phyloP scores from a whole-genome alignment of 371 early-diverging fungal species.

The Mucor indicus region DNA sequence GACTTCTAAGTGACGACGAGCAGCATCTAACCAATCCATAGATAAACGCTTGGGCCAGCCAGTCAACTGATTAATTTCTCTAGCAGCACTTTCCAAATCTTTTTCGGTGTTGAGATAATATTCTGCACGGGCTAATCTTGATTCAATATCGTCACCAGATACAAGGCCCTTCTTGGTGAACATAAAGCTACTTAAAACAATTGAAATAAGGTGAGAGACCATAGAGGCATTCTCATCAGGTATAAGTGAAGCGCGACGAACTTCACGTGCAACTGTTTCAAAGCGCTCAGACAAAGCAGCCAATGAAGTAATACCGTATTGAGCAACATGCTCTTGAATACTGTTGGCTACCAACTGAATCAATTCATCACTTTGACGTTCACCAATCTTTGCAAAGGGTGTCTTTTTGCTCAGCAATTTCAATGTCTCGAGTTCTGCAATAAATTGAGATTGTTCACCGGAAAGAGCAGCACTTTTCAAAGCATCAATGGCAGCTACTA shows the following conservation, averaged over 20 bases:
- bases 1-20: conserved; percentile 84
- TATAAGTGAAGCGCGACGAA: conserved; percentile 82
- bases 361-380: conserved; percentile 63
- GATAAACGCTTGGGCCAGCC: conserved; percentile 94
- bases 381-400: conserved; percentile 41
- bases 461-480: conserved; percentile 44
- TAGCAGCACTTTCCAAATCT: conserved; percentile 86
- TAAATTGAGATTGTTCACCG: conserved; percentile 56
- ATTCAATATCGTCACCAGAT: conserved; percentile 87
- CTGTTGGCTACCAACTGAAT: conserved; percentile 63
- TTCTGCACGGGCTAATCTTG: conserved; percentile 81
- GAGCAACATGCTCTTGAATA: conserved; percentile 60
- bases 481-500: conserved; percentile 55
- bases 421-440: conserved; percentile 67
- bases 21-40: conserved; percentile 85
- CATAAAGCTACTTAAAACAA: conserved; percentile 74
- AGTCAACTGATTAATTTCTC: conserved; percentile 90
- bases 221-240: conserved; percentile 85
- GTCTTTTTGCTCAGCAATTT: conserved; percentile 26
- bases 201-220: conserved; percentile 73
- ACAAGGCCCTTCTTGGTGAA: conserved; percentile 86
- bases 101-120: conserved; percentile 66
- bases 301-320: conserved; percentile 69
- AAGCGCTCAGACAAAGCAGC: conserved; percentile 76
- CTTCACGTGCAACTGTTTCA: conserved; percentile 63